phyloP scores from a whole-genome alignment of 129 eudicot genomes.

The Gnaphalium uliginosum region DNA sequence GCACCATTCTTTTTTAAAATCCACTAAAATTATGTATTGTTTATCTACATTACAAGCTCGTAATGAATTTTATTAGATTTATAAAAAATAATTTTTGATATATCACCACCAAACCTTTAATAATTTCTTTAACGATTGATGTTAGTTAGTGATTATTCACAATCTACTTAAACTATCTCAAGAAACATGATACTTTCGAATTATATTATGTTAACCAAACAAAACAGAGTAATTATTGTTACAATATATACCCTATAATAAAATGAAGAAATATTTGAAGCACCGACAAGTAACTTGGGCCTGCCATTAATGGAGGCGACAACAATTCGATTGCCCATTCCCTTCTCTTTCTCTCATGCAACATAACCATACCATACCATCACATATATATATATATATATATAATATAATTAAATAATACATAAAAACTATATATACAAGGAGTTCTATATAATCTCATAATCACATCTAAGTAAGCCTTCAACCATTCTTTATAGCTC shows the following conservation, averaged over 20 bases:
- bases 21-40: no score
- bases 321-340: slow-evolving; percentile 59
- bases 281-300: slow-evolving; percentile 58
- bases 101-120: no score
- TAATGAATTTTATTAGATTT: no score
- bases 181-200: no score
- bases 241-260: background rate
- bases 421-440: background rate
- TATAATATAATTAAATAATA: slow-evolving; percentile 2
- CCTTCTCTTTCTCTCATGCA: slow-evolving; percentile 32
- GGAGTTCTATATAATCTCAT: slow-evolving; percentile 23
- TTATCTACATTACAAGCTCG: no score
- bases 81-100: no score
- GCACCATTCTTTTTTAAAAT: no score
- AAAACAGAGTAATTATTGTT: no score
- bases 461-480: slow-evolving; percentile 20
- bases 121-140: no score
- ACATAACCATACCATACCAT: slow-evolving; percentile 5
- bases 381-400: slow-evolving; percentile 1
- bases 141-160: no score
- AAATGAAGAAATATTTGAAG: slow-evolving; percentile 6
- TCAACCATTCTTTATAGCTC: slow-evolving; percentile 23
- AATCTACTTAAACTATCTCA: no score
- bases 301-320: slow-evolving; percentile 61
- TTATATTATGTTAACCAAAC: no score